phyloP scores from a whole-genome alignment of 192 early-diverging fungal species.

The Backusella morwellensis region DNA sequence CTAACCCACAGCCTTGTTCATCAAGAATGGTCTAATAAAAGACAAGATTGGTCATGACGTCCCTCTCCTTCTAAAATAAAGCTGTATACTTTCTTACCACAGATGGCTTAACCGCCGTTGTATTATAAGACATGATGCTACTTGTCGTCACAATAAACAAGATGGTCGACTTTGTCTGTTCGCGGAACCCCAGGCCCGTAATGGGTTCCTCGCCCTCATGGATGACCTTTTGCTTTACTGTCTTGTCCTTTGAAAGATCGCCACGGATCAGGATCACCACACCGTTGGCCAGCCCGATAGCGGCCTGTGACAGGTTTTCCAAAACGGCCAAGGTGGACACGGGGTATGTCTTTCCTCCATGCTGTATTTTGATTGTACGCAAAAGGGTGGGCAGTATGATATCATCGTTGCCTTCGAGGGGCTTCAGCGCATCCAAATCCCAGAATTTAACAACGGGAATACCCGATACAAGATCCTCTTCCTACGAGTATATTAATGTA shows the following conservation, averaged over 20 bases:
- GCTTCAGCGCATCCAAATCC: constrained; percentile 61
- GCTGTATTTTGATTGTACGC: constrained; percentile 67
- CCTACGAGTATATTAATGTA: constrained; percentile 28
- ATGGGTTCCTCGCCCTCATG: constrained; percentile 84
- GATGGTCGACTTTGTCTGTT: constrained; percentile 57
- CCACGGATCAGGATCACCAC: constrained; percentile 82
- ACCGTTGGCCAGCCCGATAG: constrained; percentile 91
- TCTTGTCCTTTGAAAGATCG: constrained; percentile 74
- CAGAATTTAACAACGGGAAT: constrained; percentile 74
- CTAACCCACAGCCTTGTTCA: constrained; percentile 79
- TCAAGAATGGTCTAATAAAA: constrained; percentile 57
- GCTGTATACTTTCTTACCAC: not conserved
- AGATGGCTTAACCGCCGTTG: constrained; percentile 38
- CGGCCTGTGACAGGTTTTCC: constrained; percentile 82
- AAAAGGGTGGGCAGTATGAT: constrained; percentile 52
- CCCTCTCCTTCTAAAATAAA: no score
- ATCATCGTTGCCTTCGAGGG: constrained; percentile 32
- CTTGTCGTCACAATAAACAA: constrained; percentile 72
- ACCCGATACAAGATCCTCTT: constrained; percentile 40
- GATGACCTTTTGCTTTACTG: constrained; percentile 77
- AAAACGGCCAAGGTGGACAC: constrained; percentile 73
- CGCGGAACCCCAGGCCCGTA: constrained; percentile 79
- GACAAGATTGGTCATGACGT: no score
- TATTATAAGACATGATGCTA: constrained; percentile 61
- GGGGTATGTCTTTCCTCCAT: constrained; percentile 63